Percentiles rank a stretch among this genome's conserved stretches.
These are phyloP conservation scores for Irpex sp. DNA, from an alignment of 1,284 basidiomycete species.

Conservation along the genomic window DNA sequence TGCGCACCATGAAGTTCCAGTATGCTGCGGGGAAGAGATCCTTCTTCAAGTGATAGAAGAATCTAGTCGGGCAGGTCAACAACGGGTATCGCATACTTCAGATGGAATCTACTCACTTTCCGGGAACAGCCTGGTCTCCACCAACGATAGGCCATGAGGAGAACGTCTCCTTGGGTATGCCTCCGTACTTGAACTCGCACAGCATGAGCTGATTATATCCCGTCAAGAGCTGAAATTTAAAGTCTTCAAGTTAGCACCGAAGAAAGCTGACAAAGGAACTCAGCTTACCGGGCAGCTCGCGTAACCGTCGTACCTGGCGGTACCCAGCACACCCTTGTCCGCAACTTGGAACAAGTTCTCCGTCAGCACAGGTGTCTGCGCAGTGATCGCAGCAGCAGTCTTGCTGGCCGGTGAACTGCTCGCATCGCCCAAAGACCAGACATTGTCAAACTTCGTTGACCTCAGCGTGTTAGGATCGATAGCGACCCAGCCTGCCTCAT, in stretches of 20 bases:
- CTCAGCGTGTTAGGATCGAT: constrained; percentile 81
- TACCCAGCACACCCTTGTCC: constrained; percentile 65
- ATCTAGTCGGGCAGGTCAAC: constrained; percentile 30
- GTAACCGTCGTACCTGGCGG: constrained; percentile 79
- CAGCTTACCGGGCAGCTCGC: constrained; percentile 74
- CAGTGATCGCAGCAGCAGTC: constrained; percentile 92
- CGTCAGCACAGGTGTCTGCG: constrained; percentile 88
- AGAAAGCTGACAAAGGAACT: background rate
- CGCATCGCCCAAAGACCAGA: constrained; percentile 90
- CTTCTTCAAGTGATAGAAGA: constrained; percentile 93
- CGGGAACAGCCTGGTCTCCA: constrained; percentile 63
- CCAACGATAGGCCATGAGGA: constrained; percentile 43
- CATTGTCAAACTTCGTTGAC: constrained; percentile 81
- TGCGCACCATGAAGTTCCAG: constrained; percentile 77
- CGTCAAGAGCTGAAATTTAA: constrained; percentile 61
- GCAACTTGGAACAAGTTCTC: constrained; percentile 84
- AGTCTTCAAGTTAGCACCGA: constrained; percentile 4
- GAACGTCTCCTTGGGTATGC: constrained; percentile 86
- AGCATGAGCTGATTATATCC: constrained; percentile 86
- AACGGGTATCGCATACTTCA: background rate
- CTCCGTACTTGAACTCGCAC: constrained; percentile 88
- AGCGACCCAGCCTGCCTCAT: constrained; percentile 84
- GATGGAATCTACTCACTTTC: constrained; percentile 40
- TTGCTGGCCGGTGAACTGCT: constrained; percentile 92
- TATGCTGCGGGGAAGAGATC: constrained; percentile 89